A percentile compares a stretch with the other conserved stretches of the same genome.
These are phyloP conservation scores for Angomonas deanei DNA, from an alignment of 208 protist genomes.

Conservation along the genomic window DNA sequence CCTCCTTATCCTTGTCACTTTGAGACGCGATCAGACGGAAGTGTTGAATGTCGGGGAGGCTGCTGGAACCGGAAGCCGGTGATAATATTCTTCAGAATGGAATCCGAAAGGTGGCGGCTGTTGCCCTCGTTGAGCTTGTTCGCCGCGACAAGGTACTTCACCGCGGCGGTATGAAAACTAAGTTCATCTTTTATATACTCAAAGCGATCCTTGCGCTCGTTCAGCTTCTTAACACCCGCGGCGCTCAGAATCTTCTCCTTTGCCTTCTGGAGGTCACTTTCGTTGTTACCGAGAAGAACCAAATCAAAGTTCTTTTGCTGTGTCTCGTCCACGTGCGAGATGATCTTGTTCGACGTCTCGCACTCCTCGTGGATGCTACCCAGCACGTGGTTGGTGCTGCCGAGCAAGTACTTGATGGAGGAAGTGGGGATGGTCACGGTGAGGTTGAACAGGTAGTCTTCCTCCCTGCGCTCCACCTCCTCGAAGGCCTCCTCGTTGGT, in stretches of 20 bases:
- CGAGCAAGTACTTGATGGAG: constrained; percentile 73
- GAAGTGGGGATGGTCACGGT: constrained; percentile 64
- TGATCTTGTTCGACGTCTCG: constrained; percentile 67
- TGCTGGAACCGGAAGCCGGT: constrained; percentile 78
- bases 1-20: constrained; percentile 78
- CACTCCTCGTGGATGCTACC: constrained; percentile 60
- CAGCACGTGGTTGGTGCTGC: constrained; percentile 47
- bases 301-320: constrained; percentile 54
- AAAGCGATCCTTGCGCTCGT: constrained; percentile 72
- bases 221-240: constrained; percentile 56
- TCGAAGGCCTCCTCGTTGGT: constrained; percentile 13
- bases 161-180: constrained; percentile 62
- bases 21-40: constrained; percentile 59
- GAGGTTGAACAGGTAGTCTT: background rate
- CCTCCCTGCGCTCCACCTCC: constrained; percentile 1
- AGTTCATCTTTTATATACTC: constrained; percentile 84
- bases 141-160: constrained; percentile 56
- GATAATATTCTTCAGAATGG: constrained; percentile 63
- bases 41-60: constrained; percentile 70
- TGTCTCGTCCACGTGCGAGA: constrained; percentile 46
- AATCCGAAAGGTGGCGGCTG: constrained; percentile 57
- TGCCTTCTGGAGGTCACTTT: constrained; percentile 49
- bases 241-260: constrained; percentile 52
- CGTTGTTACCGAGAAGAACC: constrained; percentile 49
- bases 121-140: constrained; percentile 78